A percentile compares a stretch with the other conserved stretches of the same genome.
phyloP scores from a whole-genome alignment of 108 stramenopile genomes.

The Cyclotella cryptica region DNA sequence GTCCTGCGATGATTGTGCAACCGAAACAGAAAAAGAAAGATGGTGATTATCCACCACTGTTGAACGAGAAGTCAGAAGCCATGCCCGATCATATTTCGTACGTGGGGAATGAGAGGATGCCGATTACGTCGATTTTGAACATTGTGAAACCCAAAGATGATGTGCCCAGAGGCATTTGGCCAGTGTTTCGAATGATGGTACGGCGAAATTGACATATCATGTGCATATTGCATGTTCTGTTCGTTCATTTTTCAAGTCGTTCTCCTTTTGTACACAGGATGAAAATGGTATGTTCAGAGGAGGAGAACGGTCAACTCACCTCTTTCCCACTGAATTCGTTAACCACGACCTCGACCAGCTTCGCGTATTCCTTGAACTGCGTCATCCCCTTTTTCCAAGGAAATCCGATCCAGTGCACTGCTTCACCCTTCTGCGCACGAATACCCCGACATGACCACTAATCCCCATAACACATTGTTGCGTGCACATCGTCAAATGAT shows the following conservation, averaged over 20 bases:
- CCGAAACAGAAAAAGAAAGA: background rate
- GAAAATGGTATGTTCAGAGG: slow-evolving; percentile 28
- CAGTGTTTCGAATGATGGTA: slow-evolving; percentile 90
- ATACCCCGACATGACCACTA: slow-evolving; percentile 60
- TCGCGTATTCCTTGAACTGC: slow-evolving; percentile 36
- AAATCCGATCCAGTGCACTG: slow-evolving; percentile 50
- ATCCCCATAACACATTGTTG: slow-evolving; percentile 65
- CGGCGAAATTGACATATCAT: slow-evolving; percentile 20
- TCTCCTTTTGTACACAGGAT: slow-evolving; percentile 1
- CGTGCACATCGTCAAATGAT: slow-evolving; percentile 88
- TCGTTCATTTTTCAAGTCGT: slow-evolving; percentile 17
- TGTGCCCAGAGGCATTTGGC: slow-evolving; percentile 76
- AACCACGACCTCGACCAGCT: slow-evolving; percentile 39
- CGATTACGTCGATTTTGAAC: slow-evolving; percentile 73
- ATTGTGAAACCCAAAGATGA: slow-evolving; percentile 77
- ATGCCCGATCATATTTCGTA: slow-evolving; percentile 58
- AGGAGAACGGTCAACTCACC: slow-evolving; percentile 64
- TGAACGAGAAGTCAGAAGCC: background rate
- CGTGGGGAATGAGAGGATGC: slow-evolving; percentile 62
- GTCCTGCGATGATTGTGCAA: slow-evolving; percentile 17
- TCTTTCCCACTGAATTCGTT: background rate
- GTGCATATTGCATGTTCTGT: background rate
- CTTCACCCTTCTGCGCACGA: slow-evolving; percentile 45
- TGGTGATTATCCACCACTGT: background rate
- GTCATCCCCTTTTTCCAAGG: slow-evolving; percentile 57